Base-by-base conservation (phyloP, 2,329 filamentous ascomycete genomes). In the Diaporthe nobilis region DNA sequence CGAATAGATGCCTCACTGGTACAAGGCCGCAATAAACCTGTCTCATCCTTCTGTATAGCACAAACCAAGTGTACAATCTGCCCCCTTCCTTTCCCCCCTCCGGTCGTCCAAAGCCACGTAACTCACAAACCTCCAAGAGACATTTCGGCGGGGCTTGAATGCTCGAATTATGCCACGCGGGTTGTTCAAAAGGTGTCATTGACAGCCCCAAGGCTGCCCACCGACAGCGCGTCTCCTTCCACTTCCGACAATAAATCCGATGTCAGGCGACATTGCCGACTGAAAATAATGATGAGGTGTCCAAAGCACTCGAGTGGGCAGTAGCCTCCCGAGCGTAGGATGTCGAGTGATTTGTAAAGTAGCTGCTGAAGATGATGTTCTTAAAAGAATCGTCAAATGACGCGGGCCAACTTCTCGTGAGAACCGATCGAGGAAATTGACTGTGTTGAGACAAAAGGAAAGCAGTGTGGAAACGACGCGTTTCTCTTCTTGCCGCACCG, bases 281-380 rank as follows among this genome's bases (percentile, higher is more conserved):
- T 67, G 70, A 71, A 77, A 71, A 80, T 84, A 84, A 83, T 74
- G 76, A 84, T 84, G 79, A 81, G 82, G 80, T 85, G 82, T 84
- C 83, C 83, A 84, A 85, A 79, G 82, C 82, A 81, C 83, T 81
- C 81, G 78, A 78, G 75, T 65, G 80, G 82, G 80, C 81, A 81
- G 82, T 83, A 84, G 82, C 83, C 82, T 80, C 78, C 78, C 81
- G 80, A 82, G 82, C 77, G 82, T 84, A 85, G 83, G 82, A 84
- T 84, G 82, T 82, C 80, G 82, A 79, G 79, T 82, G 79, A 83
- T 83, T 79, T 80, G 81, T 83, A 84, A 80, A 81, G 80, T 81
- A 83, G 81, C 79, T 83, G 80, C 77, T 82, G 81, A 76, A 80
- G 80, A 81, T 83, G 78, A 84, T 85, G 83, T 80, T 82, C 76